Conservation (phyloP, 495 filamentous ascomycete species). For the Viridothelium virens region DNA sequence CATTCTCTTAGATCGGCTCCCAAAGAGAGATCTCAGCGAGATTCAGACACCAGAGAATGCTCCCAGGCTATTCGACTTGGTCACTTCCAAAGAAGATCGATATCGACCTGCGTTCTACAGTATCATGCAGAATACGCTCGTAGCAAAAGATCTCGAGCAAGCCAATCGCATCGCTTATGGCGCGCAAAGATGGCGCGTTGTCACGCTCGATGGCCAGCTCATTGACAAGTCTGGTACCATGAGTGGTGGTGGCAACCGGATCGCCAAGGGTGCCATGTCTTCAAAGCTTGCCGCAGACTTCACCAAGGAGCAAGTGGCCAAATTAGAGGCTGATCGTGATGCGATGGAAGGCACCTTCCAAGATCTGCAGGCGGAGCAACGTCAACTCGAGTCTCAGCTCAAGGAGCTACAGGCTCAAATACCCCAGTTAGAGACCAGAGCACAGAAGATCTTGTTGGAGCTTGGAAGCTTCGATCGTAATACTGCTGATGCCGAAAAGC, state of each 20-base stretch:
- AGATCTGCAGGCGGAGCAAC: conserved; percentile 69
- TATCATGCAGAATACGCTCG: conserved; percentile 84
- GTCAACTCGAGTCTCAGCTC: conserved; percentile 64
- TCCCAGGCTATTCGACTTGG: conserved; percentile 84
- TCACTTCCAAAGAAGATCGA: conserved; percentile 76
- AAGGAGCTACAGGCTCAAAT: conserved; percentile 71
- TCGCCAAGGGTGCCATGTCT: conserved; percentile 88
- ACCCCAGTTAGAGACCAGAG: conserved; percentile 76
- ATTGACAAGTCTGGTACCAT: conserved; percentile 98
- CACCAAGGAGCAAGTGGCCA: conserved; percentile 76
- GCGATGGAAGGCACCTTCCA: conserved; percentile 70
- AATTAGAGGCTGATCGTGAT: conserved; percentile 81
- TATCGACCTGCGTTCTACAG: conserved; percentile 93
- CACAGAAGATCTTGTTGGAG: conserved; percentile 87
- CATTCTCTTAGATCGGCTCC: conserved; percentile 83
- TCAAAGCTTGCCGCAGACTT: conserved; percentile 82
- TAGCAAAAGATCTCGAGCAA: conserved; percentile 85
- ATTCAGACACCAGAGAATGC: conserved; percentile 88
- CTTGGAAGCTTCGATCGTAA: conserved; percentile 80
- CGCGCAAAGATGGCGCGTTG: conserved; percentile 84
- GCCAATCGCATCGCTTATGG: conserved; percentile 96
- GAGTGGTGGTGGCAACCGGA: conserved; percentile 87
- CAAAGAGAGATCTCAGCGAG: conserved; percentile 61
- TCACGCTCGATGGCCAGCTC: conserved; percentile 87
- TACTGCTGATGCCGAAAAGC: conserved; percentile 70